A percentile compares a stretch with the other conserved stretches of the same genome.
Evolutionary conservation across 345 rosid species (phyloP).

Genomic region (Aquilaria sinensis): DNA sequence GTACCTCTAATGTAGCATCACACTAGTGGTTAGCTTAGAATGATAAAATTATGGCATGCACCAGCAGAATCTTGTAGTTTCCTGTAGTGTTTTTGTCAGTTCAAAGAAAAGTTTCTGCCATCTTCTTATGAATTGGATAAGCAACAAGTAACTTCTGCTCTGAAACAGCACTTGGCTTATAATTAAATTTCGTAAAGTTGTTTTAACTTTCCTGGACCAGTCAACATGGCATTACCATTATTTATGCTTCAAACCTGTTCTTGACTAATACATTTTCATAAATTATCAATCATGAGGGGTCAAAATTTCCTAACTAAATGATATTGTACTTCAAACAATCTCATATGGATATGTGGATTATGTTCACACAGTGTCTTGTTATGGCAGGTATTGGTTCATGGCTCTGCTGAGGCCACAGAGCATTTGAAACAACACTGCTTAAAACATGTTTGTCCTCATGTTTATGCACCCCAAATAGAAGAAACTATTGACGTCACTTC

Average conservation of each 20-base stretch:
- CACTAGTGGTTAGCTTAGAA: neutral
- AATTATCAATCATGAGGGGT: neutral
- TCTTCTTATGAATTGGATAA: too few species aligned
- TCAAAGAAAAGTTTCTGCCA: too few species aligned
- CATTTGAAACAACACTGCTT: constrained; percentile 93
- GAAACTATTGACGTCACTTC: constrained; percentile 93
- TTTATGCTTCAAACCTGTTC: too few species aligned
- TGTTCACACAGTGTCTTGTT: neutral
- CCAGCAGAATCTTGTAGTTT: too few species aligned
- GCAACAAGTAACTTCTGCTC: too few species aligned
- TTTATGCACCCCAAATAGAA: constrained; percentile 87
- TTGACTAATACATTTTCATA: neutral
- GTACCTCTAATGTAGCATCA: neutral
- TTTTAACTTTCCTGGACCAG: too few species aligned
- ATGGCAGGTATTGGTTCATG: constrained; percentile 89
- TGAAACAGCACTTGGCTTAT: too few species aligned
- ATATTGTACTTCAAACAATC: too few species aligned
- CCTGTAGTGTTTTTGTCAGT: too few species aligned
- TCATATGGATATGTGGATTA: neutral
- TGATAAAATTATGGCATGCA: neutral
- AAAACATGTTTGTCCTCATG: constrained; percentile 79
- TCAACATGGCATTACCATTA: too few species aligned
- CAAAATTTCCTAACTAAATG: too few species aligned
- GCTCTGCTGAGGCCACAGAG: constrained; percentile 95
- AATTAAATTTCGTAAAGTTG: too few species aligned